These are phyloP conservation scores for Tylopilus orsonianus DNA, from an alignment of 1,284 basidiomycete species.

Conservation along the genomic window DNA sequence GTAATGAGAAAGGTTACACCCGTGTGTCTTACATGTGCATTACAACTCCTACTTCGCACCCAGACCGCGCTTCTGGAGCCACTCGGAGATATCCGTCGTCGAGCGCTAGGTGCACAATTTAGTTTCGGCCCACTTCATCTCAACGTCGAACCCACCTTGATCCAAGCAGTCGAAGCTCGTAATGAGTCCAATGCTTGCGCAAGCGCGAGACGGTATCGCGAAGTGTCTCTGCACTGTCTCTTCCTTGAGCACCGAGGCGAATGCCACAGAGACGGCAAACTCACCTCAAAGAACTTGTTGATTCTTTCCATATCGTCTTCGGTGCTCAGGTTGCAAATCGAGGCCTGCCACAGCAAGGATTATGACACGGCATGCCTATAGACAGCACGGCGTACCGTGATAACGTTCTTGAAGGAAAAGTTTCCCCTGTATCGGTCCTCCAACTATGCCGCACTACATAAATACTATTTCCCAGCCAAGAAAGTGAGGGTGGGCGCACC, in stretches of 20 bases:
- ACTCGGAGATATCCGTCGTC: conserved; percentile 54
- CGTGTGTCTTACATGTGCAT: conserved; percentile 21
- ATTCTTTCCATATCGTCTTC: conserved; percentile 68
- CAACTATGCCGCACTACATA: conserved; percentile 43
- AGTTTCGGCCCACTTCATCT: too few relatives aligned
- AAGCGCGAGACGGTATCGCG: conserved; percentile 62
- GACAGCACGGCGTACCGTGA: conserved; percentile 43
- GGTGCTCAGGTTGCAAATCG: conserved; percentile 63
- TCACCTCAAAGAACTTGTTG: conserved; percentile 68
- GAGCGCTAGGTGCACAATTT: conserved; percentile 59
- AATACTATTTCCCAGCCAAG: conserved; percentile 16
- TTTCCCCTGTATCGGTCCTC: conserved; percentile 72
- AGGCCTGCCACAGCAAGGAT: conserved; percentile 40
- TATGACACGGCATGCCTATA: neutral
- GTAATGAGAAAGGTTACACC: neutral
- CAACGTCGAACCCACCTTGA: conserved; percentile 62
- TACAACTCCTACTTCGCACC: conserved; percentile 6
- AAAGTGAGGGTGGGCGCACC: conserved; percentile 41
- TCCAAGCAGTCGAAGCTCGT: conserved; percentile 54
- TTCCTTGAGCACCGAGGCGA: conserved; percentile 6
- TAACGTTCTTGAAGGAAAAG: conserved; percentile 52
- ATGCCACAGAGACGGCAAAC: neutral
- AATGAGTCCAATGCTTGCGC: conserved; percentile 70
- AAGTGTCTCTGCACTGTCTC: conserved; percentile 58
- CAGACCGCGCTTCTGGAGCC: conserved; percentile 57